phyloP scores from a whole-genome alignment of 495 filamentous ascomycete species.

The Durotheca rogersii region DNA sequence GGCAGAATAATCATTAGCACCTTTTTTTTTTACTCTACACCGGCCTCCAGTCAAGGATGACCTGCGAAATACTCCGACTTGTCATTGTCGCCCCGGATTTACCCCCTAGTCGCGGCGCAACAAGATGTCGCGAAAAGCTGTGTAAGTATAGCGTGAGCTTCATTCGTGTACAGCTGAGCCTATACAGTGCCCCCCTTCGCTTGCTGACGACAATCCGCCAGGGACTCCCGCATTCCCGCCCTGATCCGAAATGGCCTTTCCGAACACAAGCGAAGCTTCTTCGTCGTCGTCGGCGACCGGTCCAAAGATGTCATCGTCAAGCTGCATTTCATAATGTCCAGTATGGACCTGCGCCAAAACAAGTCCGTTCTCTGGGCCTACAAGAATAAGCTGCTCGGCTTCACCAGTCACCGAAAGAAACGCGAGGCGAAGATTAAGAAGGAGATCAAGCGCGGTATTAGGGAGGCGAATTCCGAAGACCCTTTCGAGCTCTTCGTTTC shows the following conservation, averaged over 20 bases:
- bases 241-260: conserved; percentile 94
- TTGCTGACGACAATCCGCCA: conserved; percentile 35
- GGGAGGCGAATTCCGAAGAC: conserved; percentile 93
- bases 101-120: conserved; percentile 4
- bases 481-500: conserved; percentile 98
- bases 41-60: no score
- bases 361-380: conserved; percentile 99
- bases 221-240: conserved; percentile 92
- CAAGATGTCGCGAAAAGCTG: conserved; percentile 59
- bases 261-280: conserved; percentile 96
- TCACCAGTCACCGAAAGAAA: conserved; percentile 93
- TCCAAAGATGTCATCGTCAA: conserved; percentile 97
- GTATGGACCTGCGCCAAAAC: conserved; percentile 88
- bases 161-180: no score
- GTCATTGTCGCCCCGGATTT: conserved; percentile 1
- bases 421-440: conserved; percentile 97
- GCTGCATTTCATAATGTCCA: conserved; percentile 90
- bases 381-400: conserved; percentile 94
- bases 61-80: no score
- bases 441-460: conserved; percentile 91
- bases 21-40: conserved; percentile 26
- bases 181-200: no score
- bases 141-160: no score
- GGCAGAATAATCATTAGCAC: conserved; percentile 25
- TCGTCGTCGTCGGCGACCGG: conserved; percentile 92